Evolutionary conservation across 768 basidiomycete genomes (phyloP).

Genomic region (Myochromella boudieri): DNA sequence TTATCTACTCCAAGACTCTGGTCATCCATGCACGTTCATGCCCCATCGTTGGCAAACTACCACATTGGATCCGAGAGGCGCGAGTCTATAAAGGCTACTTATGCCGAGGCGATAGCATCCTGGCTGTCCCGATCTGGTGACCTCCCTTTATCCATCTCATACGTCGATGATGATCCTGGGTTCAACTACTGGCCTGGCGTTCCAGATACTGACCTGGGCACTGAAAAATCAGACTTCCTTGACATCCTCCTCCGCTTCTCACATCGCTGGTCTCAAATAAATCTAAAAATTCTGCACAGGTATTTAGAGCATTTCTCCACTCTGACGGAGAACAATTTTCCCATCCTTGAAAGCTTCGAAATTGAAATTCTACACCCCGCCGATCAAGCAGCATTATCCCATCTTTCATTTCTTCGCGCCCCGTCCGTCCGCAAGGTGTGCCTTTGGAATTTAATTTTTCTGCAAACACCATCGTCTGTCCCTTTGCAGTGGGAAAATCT

Average conservation of each 20-base stretch:
- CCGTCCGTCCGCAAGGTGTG: background rate
- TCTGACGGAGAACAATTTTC: background rate
- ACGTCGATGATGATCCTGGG: background rate
- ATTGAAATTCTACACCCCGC: background rate
- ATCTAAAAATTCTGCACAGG: background rate
- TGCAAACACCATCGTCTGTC: background rate
- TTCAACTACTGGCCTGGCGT: background rate
- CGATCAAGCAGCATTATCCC: background rate
- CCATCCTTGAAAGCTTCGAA: background rate
- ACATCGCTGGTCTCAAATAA: background rate
- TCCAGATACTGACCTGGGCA: no score
- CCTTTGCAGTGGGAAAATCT: background rate
- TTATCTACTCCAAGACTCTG: slow-evolving; percentile 7
- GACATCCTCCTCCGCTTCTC: background rate
- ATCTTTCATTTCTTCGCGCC: background rate
- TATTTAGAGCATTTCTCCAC: background rate
- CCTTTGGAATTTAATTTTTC: background rate
- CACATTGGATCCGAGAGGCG: no score
- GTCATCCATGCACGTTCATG: slow-evolving; percentile 5
- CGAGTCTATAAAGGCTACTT: no score
- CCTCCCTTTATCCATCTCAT: background rate
- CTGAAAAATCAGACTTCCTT: no score
- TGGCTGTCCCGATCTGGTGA: background rate
- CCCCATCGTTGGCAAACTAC: background rate
- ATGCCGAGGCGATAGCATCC: background rate